phyloP scores from a whole-genome alignment of 495 filamentous ascomycete species.

The Ramalina intermedia region DNA sequence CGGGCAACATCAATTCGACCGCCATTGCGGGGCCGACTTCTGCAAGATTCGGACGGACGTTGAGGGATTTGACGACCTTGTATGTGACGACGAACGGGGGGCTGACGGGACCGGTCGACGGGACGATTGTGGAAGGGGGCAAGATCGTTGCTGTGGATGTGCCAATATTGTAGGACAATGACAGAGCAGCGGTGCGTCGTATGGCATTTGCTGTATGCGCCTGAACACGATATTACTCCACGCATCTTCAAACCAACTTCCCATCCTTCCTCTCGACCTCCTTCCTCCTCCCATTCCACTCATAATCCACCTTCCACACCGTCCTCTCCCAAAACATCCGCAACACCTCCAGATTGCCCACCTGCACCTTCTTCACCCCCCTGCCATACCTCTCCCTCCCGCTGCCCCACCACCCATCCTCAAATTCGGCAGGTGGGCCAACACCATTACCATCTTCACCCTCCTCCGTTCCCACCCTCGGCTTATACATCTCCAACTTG shows the following conservation, averaged over 20 bases:
- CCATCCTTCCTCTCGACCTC: slow-evolving; percentile 14
- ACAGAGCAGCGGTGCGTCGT: too few relatives aligned
- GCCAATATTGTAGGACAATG: too few relatives aligned
- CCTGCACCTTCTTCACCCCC: background rate
- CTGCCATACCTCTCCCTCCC: background rate
- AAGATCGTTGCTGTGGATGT: slow-evolving; percentile 5
- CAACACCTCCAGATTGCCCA: background rate
- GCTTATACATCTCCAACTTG: slow-evolving; percentile 19
- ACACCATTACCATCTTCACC: too few relatives aligned
- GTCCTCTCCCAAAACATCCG: slow-evolving; percentile 15
- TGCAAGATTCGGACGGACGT: slow-evolving; percentile 17
- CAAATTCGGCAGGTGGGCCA: background rate
- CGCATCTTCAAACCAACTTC: background rate
- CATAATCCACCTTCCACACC: slow-evolving; percentile 34
- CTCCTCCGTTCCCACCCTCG: slow-evolving; percentile 1
- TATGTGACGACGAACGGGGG: slow-evolving; percentile 6
- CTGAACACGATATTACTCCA: background rate
- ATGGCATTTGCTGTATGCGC: too few relatives aligned
- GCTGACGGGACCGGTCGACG: slow-evolving; percentile 1
- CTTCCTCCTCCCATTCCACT: slow-evolving; percentile 5
- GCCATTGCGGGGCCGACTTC: slow-evolving; percentile 15
- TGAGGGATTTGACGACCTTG: slow-evolving; percentile 1
- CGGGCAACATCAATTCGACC: slow-evolving; percentile 5
- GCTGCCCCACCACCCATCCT: background rate
- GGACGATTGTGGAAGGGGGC: background rate